A percentile compares a stretch with the other conserved stretches of the same genome.
phyloP scores from a whole-genome alignment of 2,329 filamentous ascomycete species.

The Cordyceps javanica region DNA sequence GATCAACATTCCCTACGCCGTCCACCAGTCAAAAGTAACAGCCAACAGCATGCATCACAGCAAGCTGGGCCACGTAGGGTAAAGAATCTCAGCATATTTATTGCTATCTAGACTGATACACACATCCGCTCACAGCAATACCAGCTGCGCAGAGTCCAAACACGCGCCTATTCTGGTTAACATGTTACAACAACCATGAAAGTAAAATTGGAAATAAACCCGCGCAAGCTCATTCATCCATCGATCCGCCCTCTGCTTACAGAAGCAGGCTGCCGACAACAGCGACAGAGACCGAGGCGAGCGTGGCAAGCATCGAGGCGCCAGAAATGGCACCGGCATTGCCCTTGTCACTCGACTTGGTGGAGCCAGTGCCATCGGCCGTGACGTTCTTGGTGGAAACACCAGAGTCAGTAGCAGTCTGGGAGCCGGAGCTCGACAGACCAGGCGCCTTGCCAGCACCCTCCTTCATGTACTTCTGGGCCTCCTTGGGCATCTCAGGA shows the following conservation, averaged over 20 bases:
- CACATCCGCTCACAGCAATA: neutral
- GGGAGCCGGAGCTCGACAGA: slow-evolving; percentile 46
- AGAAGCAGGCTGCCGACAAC: slow-evolving; percentile 15
- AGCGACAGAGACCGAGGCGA: slow-evolving; percentile 29
- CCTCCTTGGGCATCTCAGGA: slow-evolving; percentile 45
- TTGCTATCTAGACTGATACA: slow-evolving; percentile 13
- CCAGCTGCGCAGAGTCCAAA: slow-evolving; percentile 2
- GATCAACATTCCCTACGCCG: no score
- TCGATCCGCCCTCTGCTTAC: neutral
- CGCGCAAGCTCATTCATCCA: neutral
- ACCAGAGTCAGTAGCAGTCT: slow-evolving; percentile 41
- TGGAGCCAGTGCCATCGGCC: slow-evolving; percentile 26
- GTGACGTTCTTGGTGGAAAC: slow-evolving; percentile 39
- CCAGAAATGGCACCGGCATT: slow-evolving; percentile 23
- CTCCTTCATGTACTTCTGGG: slow-evolving; percentile 45
- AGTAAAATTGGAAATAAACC: slow-evolving; percentile 2
- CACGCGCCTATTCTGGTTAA: neutral
- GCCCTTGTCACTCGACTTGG: slow-evolving; percentile 16
- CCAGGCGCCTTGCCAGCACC: slow-evolving; percentile 51
- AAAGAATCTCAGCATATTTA: slow-evolving; percentile 6
- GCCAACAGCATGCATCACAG: neutral
- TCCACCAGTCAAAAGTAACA: neutral
- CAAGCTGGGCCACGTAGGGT: neutral
- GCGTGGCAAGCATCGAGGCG: slow-evolving; percentile 19
- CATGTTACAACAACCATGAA: slow-evolving; percentile 2